Evolutionary conservation across 2,329 filamentous ascomycete genomes (phyloP).

Genomic region (Dothideomycetes sp.): DNA sequence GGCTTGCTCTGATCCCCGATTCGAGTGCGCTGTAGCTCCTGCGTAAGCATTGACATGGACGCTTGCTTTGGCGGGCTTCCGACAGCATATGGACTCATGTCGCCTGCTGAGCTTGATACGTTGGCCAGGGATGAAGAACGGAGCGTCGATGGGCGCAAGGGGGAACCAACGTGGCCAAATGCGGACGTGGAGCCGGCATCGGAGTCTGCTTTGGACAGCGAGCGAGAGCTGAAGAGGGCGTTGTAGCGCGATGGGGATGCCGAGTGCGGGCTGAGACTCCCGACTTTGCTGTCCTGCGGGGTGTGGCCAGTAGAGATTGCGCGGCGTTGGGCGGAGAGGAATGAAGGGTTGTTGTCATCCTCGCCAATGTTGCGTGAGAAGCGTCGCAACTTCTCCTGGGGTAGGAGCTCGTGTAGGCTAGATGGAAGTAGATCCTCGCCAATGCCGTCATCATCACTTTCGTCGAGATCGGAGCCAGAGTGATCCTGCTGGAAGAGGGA

Average conservation of each 20-base stretch:
- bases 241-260: conserved; percentile 54
- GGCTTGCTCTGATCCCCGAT: conserved; percentile 6
- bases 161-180: conserved; percentile 51
- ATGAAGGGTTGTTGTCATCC: conserved; percentile 31
- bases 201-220: conserved; percentile 40
- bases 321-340: conserved; percentile 22
- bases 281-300: conserved; percentile 29
- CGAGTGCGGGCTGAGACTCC: conserved; percentile 38
- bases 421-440: conserved; percentile 84
- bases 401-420: conserved; percentile 51
- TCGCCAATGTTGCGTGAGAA: conserved; percentile 47
- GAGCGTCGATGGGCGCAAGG: conserved; percentile 37
- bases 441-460: conserved; percentile 63
- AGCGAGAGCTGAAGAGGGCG: conserved; percentile 41
- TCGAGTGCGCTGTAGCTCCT: conserved; percentile 30
- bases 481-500: conserved; percentile 23
- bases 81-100: conserved; percentile 37
- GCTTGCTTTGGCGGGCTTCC: conserved; percentile 45
- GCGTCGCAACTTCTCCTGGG: conserved; percentile 48
- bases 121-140: conserved; percentile 36
- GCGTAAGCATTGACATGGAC: conserved; percentile 51
- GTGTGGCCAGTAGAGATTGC: conserved; percentile 31
- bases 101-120: conserved; percentile 32
- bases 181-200: conserved; percentile 32
- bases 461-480: conserved; percentile 40